Percentiles rank a stretch among this genome's conserved stretches.
Conservation (phyloP, 1,284 basidiomycete species). For the Melampsora abietis-canadensis region DNA sequence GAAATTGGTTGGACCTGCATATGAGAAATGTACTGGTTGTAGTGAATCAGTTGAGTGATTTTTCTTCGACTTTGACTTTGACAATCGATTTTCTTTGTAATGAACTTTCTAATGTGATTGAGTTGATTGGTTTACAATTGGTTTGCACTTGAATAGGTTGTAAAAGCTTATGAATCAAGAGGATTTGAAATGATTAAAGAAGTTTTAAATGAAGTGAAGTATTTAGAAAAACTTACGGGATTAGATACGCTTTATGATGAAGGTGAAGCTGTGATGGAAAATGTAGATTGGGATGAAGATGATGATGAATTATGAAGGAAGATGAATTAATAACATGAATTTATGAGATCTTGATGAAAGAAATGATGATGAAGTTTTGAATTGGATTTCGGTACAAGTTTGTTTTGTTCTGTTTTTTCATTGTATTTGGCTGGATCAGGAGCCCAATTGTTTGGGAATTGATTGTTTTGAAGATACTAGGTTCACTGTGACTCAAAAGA, state of each 20-base stretch:
- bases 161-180: slow-evolving; percentile 68
- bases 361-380: too few relatives aligned
- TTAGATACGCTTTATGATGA: slow-evolving; percentile 78
- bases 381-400: too few relatives aligned
- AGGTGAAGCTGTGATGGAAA: slow-evolving; percentile 54
- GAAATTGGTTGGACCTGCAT: slow-evolving; percentile 79
- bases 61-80: background rate
- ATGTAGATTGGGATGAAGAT: slow-evolving; percentile 42
- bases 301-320: slow-evolving; percentile 16
- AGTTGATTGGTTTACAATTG: too few relatives aligned
- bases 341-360: too few relatives aligned
- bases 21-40: slow-evolving; percentile 85
- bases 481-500: too few relatives aligned
- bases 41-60: slow-evolving; percentile 64
- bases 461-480: too few relatives aligned
- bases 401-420: too few relatives aligned
- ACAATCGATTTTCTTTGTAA: too few relatives aligned
- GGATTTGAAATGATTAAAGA: slow-evolving; percentile 75
- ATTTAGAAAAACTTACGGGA: slow-evolving; percentile 77
- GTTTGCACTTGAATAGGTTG: slow-evolving; percentile 58
- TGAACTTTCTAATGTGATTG: too few relatives aligned
- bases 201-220: slow-evolving; percentile 80
- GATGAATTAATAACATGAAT: too few relatives aligned
- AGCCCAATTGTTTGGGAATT: too few relatives aligned
- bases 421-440: too few relatives aligned